These are phyloP conservation scores for Xylaria polymorpha DNA, from an alignment of 2,329 filamentous ascomycete species.

Conservation along the genomic window DNA sequence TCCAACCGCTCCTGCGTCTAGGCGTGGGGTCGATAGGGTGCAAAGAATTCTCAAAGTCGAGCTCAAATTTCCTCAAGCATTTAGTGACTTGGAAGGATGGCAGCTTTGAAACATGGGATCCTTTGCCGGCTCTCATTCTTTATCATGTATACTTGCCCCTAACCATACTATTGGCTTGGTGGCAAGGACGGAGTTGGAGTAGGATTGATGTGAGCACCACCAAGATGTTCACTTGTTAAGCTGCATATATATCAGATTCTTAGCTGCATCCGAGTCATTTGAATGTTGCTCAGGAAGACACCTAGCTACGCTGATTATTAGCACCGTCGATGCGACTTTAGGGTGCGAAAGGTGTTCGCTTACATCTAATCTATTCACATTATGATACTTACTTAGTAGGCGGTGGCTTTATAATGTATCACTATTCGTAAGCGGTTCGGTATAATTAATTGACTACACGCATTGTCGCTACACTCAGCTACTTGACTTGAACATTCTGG, in stretches of 20 bases:
- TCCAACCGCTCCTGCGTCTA: conserved; percentile 57
- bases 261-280: neutral
- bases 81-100: conserved; percentile 65
- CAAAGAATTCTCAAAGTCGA: conserved; percentile 38
- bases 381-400: neutral
- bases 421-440: neutral
- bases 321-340: neutral
- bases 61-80: conserved; percentile 52
- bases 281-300: neutral
- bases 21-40: conserved; percentile 43
- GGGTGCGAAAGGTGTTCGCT: neutral
- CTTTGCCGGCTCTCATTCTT: conserved; percentile 66
- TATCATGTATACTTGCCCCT: conserved; percentile 68
- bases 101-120: conserved; percentile 65
- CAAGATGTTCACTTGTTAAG: conserved; percentile 50
- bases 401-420: conserved; percentile 11
- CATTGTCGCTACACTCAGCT: neutral
- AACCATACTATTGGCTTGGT: conserved; percentile 60
- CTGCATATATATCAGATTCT: conserved; percentile 2
- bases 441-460: neutral
- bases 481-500: too few relatives aligned
- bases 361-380: neutral
- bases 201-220: conserved; percentile 75
- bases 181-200: conserved; percentile 66
- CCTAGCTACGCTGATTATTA: neutral